phyloP scores from a whole-genome alignment of 106 monocot species.

The Apostasia shenzhenica region DNA sequence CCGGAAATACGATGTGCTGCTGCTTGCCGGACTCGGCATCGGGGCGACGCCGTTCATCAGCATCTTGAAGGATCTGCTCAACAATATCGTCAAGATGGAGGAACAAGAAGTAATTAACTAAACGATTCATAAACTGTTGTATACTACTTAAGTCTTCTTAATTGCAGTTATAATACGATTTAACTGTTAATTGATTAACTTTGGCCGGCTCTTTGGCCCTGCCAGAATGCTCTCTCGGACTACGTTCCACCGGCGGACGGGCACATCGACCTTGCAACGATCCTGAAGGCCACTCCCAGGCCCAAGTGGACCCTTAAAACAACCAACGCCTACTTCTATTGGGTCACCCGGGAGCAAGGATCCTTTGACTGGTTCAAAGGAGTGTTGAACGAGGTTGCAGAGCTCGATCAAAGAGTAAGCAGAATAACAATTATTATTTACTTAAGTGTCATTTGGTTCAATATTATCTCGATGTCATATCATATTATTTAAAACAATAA shows the following conservation, averaged over 20 bases:
- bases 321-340: constrained; percentile 94
- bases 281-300: constrained; percentile 34
- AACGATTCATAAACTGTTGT: background rate
- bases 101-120: constrained; percentile 52
- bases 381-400: constrained; percentile 91
- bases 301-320: constrained; percentile 57
- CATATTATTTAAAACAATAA: background rate
- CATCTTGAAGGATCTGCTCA: constrained; percentile 81
- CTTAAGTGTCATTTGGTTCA: background rate
- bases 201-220: background rate
- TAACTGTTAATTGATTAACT: background rate
- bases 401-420: constrained; percentile 81
- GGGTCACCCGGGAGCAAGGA: constrained; percentile 93
- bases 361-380: constrained; percentile 99
- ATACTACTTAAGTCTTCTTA: too few relatives aligned
- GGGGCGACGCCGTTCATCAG: constrained; percentile 99
- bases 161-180: background rate
- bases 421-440: background rate
- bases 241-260: constrained; percentile 20
- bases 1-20: constrained; percentile 76
- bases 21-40: constrained; percentile 86
- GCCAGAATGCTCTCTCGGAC: constrained; percentile 47
- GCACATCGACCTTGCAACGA: constrained; percentile 36
- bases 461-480: background rate
- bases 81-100: constrained; percentile 76